phyloP scores from a whole-genome alignment of 345 rosid genomes.

The Punica granatum region DNA sequence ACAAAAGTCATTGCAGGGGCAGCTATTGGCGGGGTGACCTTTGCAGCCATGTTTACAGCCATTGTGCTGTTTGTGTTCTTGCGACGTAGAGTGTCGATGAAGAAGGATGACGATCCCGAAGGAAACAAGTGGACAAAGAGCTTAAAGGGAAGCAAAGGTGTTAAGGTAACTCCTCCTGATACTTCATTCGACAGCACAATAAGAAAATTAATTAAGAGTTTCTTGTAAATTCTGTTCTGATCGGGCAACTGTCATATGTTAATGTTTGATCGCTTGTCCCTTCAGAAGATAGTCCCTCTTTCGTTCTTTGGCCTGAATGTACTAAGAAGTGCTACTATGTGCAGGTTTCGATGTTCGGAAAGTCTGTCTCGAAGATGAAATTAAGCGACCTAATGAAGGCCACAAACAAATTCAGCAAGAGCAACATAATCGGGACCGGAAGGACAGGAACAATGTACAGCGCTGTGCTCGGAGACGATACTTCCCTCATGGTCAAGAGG shows the following conservation, averaged over 20 bases:
- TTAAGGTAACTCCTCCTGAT: constrained; percentile 43
- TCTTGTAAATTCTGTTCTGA: no score
- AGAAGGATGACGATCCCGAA: constrained; percentile 83
- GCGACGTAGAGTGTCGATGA: constrained; percentile 45
- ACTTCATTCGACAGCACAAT: neutral
- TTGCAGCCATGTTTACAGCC: constrained; percentile 51
- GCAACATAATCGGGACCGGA: constrained; percentile 70
- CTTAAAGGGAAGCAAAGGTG: constrained; percentile 55
- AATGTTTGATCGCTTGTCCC: no score
- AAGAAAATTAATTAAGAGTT: neutral
- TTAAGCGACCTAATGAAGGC: constrained; percentile 85
- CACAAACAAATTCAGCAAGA: constrained; percentile 70
- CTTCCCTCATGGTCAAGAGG: constrained; percentile 78
- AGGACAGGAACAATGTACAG: constrained; percentile 81
- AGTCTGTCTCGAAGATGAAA: constrained; percentile 66
- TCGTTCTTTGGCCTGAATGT: neutral
- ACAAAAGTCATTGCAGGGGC: constrained; percentile 49
- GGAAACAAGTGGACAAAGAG: constrained; percentile 87
- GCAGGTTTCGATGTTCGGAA: constrained; percentile 86
- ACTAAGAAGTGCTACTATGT: constrained; percentile 7
- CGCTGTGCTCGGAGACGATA: constrained; percentile 71
- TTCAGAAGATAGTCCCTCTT: no score
- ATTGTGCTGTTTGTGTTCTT: constrained; percentile 36
- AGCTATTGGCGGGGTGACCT: constrained; percentile 58
- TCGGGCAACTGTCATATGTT: no score